phyloP scores from a whole-genome alignment of 345 rosid genomes.

The Raphanus sativus region DNA sequence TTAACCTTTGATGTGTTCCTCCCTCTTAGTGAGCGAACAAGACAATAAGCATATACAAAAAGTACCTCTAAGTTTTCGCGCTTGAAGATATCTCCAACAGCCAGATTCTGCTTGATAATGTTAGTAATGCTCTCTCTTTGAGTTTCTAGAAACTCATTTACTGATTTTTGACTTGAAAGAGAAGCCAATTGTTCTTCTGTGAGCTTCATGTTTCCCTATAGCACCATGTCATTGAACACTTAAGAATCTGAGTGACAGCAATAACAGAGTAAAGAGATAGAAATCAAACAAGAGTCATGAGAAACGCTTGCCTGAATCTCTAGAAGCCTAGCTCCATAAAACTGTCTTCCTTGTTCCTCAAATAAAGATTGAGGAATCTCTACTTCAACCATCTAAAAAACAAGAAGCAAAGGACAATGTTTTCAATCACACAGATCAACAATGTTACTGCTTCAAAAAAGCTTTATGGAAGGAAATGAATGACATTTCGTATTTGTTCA shows the following conservation, averaged over 20 bases:
- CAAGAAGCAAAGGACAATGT: not conserved
- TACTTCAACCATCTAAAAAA: conserved; percentile 77
- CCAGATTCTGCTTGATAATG: conserved; percentile 68
- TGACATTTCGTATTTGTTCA: conserved; percentile 82
- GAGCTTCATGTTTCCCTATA: conserved; percentile 72
- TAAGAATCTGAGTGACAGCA: not conserved
- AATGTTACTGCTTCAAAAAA: conserved; percentile 6
- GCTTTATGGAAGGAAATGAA: not conserved
- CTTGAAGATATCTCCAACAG: conserved; percentile 77
- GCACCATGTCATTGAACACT: conserved; percentile 2
- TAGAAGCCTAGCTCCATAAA: conserved; percentile 87
- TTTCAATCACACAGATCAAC: not conserved
- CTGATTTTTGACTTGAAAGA: conserved; percentile 79
- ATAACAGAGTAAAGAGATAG: not conserved
- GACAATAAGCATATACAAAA: not conserved
- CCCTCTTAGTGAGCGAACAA: not conserved
- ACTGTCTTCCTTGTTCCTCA: conserved; percentile 94
- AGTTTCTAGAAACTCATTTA: conserved; percentile 67
- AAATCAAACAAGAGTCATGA: not conserved
- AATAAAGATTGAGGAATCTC: conserved; percentile 84
- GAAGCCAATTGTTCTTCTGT: conserved; percentile 73
- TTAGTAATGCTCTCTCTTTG: conserved; percentile 62
- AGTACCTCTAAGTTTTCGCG: conserved; percentile 75
- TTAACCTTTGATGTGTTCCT: not conserved
- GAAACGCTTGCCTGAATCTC: conserved; percentile 64